A percentile compares a stretch with the other conserved stretches of the same genome.
Conservation (phyloP, 2,329 filamentous ascomycete genomes). For the Aspergillus sp. region DNA sequence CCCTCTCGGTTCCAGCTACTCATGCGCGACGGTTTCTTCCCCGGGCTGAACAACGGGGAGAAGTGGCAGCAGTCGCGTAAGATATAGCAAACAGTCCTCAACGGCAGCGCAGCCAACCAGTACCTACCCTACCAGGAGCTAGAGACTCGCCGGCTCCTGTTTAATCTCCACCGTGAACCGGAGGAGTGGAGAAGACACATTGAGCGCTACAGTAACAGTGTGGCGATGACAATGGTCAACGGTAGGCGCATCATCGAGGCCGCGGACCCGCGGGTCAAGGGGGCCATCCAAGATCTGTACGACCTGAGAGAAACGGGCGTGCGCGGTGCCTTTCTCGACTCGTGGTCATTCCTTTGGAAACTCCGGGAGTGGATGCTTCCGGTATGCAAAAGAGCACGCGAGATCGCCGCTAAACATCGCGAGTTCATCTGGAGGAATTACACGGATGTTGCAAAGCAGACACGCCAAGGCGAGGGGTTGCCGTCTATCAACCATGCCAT, state of each 20-base stretch:
- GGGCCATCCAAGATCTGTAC: not conserved
- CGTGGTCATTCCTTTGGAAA: no score
- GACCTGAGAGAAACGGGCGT: no score
- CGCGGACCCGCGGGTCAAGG: not conserved
- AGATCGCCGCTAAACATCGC: not conserved
- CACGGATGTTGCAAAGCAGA: not conserved
- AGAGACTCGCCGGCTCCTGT: not conserved
- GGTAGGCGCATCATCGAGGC: not conserved
- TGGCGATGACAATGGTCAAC: not conserved
- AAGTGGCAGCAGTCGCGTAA: not conserved
- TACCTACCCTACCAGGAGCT: not conserved
- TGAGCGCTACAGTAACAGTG: not conserved
- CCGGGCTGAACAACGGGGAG: not conserved
- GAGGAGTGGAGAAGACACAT: not conserved
- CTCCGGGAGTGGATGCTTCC: no score
- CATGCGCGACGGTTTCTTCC: not conserved
- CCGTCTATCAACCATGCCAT: not conserved
- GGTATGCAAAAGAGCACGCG: not conserved
- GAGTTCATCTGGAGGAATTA: not conserved
- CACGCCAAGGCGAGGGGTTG: not conserved
- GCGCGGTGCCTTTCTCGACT: no score
- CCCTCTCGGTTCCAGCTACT: not conserved
- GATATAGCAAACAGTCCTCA: not conserved
- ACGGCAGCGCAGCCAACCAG: not conserved
- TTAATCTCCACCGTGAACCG: not conserved